These are phyloP conservation scores for Trichoderma harzianum DNA, from an alignment of 2,329 filamentous ascomycete genomes.

Conservation along the genomic window DNA sequence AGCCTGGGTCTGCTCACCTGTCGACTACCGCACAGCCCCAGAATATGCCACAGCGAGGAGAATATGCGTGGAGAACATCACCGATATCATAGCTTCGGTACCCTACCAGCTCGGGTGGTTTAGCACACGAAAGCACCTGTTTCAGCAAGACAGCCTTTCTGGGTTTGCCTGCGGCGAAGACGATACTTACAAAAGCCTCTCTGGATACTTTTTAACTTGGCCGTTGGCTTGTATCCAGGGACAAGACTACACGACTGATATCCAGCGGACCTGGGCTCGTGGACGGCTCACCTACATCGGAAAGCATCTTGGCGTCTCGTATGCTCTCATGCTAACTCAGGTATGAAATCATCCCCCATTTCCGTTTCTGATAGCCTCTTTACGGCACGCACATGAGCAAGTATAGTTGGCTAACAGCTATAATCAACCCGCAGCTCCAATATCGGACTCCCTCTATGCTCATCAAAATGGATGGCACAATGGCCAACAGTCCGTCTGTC, in stretches of 20 bases:
- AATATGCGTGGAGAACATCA: constrained; percentile 50
- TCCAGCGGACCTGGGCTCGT: constrained; percentile 53
- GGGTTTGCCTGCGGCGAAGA: constrained; percentile 51
- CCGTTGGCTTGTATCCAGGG: constrained; percentile 52
- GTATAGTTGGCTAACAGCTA: not conserved
- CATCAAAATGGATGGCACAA: constrained; percentile 48
- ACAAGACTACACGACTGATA: constrained; percentile 58
- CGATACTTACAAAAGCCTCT: constrained; percentile 49
- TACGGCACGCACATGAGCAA: not conserved
- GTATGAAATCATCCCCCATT: constrained; percentile 37
- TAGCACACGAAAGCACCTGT: constrained; percentile 41
- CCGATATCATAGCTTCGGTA: constrained; percentile 59
- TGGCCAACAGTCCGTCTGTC: constrained; percentile 40
- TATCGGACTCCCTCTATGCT: constrained; percentile 61
- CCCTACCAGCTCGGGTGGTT: constrained; percentile 62
- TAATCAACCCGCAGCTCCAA: constrained; percentile 43
- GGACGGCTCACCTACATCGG: constrained; percentile 55
- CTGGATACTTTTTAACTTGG: constrained; percentile 59
- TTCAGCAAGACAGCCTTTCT: constrained; percentile 39
- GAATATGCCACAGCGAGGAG: constrained; percentile 56
- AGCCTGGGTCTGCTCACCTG: constrained; percentile 57
- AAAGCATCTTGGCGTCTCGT: constrained; percentile 54
- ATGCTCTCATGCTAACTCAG: constrained; percentile 53
- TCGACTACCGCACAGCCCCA: constrained; percentile 60
- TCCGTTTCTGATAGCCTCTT: not conserved